Conservation (phyloP, 2,329 filamentous ascomycete genomes). For the Hypoxylon sp. region DNA sequence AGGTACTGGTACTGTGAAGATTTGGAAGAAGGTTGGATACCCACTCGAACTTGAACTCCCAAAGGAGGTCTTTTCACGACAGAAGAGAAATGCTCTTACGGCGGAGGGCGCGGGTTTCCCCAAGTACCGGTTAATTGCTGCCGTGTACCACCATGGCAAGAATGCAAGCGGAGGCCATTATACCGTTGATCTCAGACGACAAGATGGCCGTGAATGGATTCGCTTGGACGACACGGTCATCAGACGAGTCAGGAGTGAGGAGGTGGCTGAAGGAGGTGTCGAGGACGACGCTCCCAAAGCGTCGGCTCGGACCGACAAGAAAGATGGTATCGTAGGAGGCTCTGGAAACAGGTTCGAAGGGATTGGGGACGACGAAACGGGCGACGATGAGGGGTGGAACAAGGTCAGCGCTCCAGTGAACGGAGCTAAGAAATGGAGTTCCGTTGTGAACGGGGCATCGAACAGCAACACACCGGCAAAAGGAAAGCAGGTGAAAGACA, state of each 20-base stretch:
- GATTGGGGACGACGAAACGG: slow-evolving; percentile 76
- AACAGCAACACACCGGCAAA: slow-evolving; percentile 69
- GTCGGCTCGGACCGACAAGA: slow-evolving; percentile 75
- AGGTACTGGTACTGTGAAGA: slow-evolving; percentile 89
- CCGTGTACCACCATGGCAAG: slow-evolving; percentile 98
- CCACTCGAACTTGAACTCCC: slow-evolving; percentile 95
- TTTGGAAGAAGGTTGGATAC: slow-evolving; percentile 98
- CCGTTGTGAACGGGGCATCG: slow-evolving; percentile 74
- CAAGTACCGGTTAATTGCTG: slow-evolving; percentile 87
- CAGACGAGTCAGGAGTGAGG: slow-evolving; percentile 85
- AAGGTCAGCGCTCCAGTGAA: slow-evolving; percentile 77
- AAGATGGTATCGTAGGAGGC: slow-evolving; percentile 58
- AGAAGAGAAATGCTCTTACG: slow-evolving; percentile 76
- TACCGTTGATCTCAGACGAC: slow-evolving; percentile 94
- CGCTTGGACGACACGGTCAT: slow-evolving; percentile 95
- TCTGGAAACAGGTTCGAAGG: slow-evolving; percentile 81
- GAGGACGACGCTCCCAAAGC: slow-evolving; percentile 80
- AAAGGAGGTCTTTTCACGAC: slow-evolving; percentile 85
- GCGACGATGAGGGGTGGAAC: slow-evolving; percentile 84
- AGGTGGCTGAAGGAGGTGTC: slow-evolving; percentile 87
- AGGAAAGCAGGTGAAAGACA: slow-evolving; percentile 72
- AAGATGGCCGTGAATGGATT: slow-evolving; percentile 97
- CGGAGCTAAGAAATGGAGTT: slow-evolving; percentile 82
- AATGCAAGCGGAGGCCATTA: slow-evolving; percentile 97
- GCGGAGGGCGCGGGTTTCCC: slow-evolving; percentile 78